phyloP scores from a whole-genome alignment of 2,329 filamentous ascomycete genomes.

The Rachicladosporium sp. region DNA sequence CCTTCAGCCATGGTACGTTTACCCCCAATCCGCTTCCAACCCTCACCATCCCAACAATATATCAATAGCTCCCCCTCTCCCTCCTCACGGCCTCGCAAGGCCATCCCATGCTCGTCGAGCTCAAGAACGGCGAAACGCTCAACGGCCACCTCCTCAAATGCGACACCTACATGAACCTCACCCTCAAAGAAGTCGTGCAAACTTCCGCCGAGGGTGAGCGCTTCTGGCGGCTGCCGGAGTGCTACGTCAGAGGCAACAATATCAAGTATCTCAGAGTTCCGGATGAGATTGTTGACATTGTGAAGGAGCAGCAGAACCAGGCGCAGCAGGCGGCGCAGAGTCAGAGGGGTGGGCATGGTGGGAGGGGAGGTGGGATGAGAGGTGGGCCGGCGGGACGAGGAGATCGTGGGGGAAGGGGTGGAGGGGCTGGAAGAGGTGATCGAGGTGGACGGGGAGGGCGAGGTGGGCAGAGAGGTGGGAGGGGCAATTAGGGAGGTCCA shows the following conservation, averaged over 20 bases:
- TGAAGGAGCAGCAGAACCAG: conserved; percentile 76
- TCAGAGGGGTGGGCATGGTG: conserved; percentile 40
- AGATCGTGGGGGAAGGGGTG: conserved; percentile 9
- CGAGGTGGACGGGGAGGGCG: conserved; percentile 17
- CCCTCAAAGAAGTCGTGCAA: conserved; percentile 91
- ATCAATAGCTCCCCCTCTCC: conserved; percentile 50
- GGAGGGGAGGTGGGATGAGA: conserved; percentile 6
- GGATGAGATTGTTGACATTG: conserved; percentile 89
- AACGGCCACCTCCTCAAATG: conserved; percentile 93
- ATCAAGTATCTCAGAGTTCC: conserved; percentile 97
- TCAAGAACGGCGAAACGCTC: conserved; percentile 93
- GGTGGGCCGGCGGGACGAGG: not conserved
- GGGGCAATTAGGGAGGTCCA: conserved; percentile 10
- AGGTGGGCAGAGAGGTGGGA: conserved; percentile 3
- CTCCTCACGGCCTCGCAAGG: conserved; percentile 92
- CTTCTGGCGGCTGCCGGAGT: conserved; percentile 83
- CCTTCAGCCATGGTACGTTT: conserved; percentile 13
- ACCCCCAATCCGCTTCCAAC: not conserved
- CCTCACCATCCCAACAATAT: conserved; percentile 9
- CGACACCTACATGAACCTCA: conserved; percentile 99
- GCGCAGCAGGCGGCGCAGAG: conserved; percentile 32
- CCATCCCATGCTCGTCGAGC: conserved; percentile 93
- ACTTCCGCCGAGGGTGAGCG: conserved; percentile 91
- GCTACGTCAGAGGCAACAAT: conserved; percentile 95
- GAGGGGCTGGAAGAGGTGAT: conserved; percentile 16